Conservation (phyloP, 2,329 filamentous ascomycete species). For the Tricladium varicosporioides region DNA sequence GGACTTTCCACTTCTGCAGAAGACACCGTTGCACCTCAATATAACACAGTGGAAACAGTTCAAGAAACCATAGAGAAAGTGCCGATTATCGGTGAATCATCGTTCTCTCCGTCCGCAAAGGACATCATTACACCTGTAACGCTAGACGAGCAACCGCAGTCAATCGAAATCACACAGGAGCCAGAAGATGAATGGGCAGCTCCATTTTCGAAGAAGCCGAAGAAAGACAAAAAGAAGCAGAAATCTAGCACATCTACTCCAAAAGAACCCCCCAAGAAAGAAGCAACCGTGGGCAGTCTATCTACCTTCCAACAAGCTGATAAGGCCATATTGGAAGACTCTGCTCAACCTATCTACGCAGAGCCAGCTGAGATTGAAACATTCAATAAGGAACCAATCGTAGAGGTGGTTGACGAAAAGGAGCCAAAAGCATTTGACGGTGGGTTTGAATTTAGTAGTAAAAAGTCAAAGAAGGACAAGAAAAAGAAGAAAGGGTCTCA, state of each 20-base stretch:
- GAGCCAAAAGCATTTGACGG: constrained; percentile 4
- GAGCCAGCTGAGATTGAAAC: constrained; percentile 2
- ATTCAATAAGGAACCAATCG: neutral
- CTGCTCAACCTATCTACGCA: neutral
- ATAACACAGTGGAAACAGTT: neutral
- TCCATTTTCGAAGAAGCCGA: neutral
- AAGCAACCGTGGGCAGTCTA: neutral
- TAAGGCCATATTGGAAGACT: neutral
- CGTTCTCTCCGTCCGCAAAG: neutral
- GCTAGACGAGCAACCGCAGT: neutral
- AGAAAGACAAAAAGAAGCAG: constrained; percentile 13
- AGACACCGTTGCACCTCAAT: neutral
- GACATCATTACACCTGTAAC: neutral
- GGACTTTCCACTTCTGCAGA: neutral
- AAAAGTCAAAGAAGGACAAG: constrained; percentile 29
- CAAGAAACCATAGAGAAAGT: neutral
- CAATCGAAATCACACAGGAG: neutral
- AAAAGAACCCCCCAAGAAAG: neutral
- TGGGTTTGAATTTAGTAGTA: constrained; percentile 16
- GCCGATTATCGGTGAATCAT: neutral
- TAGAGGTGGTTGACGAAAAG: constrained; percentile 10
- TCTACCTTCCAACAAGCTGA: neutral
- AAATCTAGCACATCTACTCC: neutral
- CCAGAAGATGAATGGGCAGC: constrained; percentile 2
- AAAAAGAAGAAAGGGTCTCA: constrained; percentile 20